phyloP scores from a whole-genome alignment of 257 asterid species.

The Nyctanthes arbortristis region DNA sequence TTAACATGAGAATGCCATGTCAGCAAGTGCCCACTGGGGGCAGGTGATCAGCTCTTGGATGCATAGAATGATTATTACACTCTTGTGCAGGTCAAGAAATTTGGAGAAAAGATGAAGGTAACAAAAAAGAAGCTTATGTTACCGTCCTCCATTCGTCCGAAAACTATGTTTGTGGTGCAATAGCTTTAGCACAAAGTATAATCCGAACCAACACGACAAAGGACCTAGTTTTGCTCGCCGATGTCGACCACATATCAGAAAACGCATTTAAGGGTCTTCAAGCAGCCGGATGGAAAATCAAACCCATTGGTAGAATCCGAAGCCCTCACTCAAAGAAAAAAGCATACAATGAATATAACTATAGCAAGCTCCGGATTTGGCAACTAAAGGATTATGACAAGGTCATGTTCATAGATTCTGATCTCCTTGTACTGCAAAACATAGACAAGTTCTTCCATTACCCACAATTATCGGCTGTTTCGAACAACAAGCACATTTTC shows the following conservation, averaged over 20 bases:
- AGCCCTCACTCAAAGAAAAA: conserved; percentile 45
- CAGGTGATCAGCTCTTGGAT: too few species aligned
- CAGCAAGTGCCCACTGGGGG: too few species aligned
- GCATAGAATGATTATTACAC: too few species aligned
- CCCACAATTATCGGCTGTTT: conserved; percentile 57
- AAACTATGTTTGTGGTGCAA: conserved; percentile 80
- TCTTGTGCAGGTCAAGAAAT: conserved; percentile 46
- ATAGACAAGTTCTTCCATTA: conserved; percentile 51
- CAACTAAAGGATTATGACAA: conserved; percentile 61
- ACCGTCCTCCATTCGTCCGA: conserved; percentile 76
- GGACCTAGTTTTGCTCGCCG: conserved; percentile 69
- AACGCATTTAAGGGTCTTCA: conserved; percentile 42
- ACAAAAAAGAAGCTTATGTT: conserved; percentile 59
- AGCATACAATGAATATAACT: conserved; percentile 75
- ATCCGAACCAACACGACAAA: conserved; percentile 50
- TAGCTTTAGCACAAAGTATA: conserved; percentile 72
- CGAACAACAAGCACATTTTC: conserved; percentile 45
- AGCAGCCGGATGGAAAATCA: conserved; percentile 68
- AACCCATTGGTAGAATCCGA: conserved; percentile 44
- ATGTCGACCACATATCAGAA: conserved; percentile 41
- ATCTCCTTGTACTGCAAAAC: conserved; percentile 47
- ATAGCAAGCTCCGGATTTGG: conserved; percentile 83
- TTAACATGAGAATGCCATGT: too few species aligned
- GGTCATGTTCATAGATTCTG: conserved; percentile 73
- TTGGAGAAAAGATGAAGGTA: conserved; percentile 23